Base-by-base conservation (phyloP, 1,284 basidiomycete genomes). In the Irpex sp. region DNA sequence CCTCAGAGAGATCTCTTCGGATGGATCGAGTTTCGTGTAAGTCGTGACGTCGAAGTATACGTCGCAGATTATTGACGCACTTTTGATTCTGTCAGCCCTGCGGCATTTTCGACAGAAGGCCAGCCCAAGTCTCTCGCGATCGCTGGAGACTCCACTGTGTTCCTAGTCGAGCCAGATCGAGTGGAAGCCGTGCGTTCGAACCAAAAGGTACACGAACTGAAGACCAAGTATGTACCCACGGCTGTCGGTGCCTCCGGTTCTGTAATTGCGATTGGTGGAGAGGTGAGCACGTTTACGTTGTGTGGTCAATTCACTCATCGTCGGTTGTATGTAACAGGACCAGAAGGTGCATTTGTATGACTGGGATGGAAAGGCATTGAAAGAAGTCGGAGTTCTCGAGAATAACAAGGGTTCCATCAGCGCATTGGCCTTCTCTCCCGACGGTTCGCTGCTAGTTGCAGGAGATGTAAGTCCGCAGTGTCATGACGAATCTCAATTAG, bases 361-460 rank as follows among this genome's bases (percentile, higher is more conserved):
- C 31, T 92, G 89, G 86, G 85, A 89, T 66, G 90, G 87, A 2
- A 84, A 81, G 66, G 68, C 77, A 4, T 70, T 87, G 66, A 83
- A 79, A 55, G 88, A 90, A 71, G 74, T 71, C 47, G 79, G 76
- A 17, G 75, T 82, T 8, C 82, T 96, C 36, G 87, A 91, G 63
- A 87, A 86, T 36, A 90, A 90, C 75, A 86, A 84, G 68, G 90
- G 87, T 17, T 77, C 84, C 6, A 81, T 98, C 11, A 90, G 90
- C 33, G 86, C 89, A 0, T 75, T 99, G 1, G 86, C 93, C 0
- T 93, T 98, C 76, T 93, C 92, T 0, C 84, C 88, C 0, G 88
- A 96, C 71, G 92, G 90, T 1, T 78, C 79, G 37, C 78, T 90
- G 31, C 80, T 98, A 7, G 94, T 92, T 57, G 82, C 87, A 3